Conservation (phyloP, 345 rosid species). For the Ailanthus altissimus region DNA sequence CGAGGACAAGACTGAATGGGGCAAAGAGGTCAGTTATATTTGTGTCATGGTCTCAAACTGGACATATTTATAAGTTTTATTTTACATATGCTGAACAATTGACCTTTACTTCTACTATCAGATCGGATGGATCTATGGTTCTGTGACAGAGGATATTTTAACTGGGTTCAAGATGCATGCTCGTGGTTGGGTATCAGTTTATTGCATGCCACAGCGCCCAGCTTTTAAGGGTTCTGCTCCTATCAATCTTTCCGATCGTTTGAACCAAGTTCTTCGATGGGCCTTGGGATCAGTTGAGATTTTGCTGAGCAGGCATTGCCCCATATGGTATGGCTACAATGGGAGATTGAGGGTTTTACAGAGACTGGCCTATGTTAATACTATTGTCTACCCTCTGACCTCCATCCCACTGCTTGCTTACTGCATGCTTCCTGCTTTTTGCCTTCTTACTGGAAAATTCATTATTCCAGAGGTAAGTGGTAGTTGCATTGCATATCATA, state of each 20-base stretch:
- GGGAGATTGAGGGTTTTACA: constrained; percentile 83
- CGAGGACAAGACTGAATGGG: constrained; percentile 99
- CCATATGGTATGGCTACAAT: constrained; percentile 95
- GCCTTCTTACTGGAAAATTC: constrained; percentile 90
- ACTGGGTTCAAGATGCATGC: constrained; percentile 99
- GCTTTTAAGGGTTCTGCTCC: constrained; percentile 99
- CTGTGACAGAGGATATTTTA: constrained; percentile 98
- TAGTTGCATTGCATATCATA: not conserved
- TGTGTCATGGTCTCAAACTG: constrained; percentile 8
- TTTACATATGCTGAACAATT: not conserved
- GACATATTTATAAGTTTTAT: not conserved
- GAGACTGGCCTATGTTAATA: constrained; percentile 93
- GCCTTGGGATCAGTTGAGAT: constrained; percentile 97
- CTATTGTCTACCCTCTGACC: constrained; percentile 94
- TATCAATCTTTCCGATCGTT: constrained; percentile 98
- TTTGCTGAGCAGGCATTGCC: constrained; percentile 97
- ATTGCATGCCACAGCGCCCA: constrained; percentile 99
- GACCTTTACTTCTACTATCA: constrained; percentile 28
- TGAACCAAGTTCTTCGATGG: constrained; percentile 99
- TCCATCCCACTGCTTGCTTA: constrained; percentile 92
- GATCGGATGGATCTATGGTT: constrained; percentile 99
- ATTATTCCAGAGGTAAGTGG: constrained; percentile 89
- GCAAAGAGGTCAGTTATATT: constrained; percentile 75
- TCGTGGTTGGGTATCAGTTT: constrained; percentile 97
- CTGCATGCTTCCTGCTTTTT: constrained; percentile 92